These are phyloP conservation scores for Epichloe festucae DNA, from an alignment of 2,329 filamentous ascomycete species.

Conservation along the genomic window DNA sequence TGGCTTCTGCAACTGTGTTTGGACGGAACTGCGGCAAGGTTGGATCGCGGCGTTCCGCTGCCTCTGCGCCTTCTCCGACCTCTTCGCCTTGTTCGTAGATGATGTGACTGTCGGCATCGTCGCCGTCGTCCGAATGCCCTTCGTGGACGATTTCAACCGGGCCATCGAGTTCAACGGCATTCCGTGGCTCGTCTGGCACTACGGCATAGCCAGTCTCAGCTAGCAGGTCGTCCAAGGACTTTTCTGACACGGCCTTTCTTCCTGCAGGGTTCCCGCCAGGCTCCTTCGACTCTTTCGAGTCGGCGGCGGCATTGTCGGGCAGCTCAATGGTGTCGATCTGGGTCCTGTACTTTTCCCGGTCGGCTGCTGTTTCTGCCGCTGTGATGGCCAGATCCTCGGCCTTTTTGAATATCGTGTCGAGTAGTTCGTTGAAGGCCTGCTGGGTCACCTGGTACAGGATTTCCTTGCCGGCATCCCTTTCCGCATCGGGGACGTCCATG, in stretches of 20 bases:
- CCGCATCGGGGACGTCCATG: constrained; percentile 66
- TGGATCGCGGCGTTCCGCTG: constrained; percentile 34
- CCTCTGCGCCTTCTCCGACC: constrained; percentile 11
- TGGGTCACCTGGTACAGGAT: constrained; percentile 86
- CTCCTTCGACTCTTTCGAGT: not conserved
- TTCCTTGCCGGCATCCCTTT: constrained; percentile 74
- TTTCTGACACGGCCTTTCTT: constrained; percentile 8
- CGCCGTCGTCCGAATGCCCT: constrained; percentile 5
- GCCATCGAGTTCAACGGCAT: constrained; percentile 21
- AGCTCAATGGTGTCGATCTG: constrained; percentile 30
- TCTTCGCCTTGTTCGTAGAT: constrained; percentile 2
- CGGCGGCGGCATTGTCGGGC: constrained; percentile 11
- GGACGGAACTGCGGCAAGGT: constrained; percentile 59
- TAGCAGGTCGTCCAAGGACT: constrained; percentile 25
- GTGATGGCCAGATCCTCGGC: constrained; percentile 66
- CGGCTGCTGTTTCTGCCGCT: constrained; percentile 47
- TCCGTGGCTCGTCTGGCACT: constrained; percentile 17
- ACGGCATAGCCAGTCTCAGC: constrained; percentile 32
- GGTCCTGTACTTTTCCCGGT: constrained; percentile 43
- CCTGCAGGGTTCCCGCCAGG: not conserved
- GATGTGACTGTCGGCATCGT: not conserved
- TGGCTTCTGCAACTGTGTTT: constrained; percentile 25
- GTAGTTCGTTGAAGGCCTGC: constrained; percentile 79
- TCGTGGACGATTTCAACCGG: constrained; percentile 13
- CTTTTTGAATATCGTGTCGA: constrained; percentile 72